These are phyloP conservation scores for Cylindrotheca closterium DNA, from an alignment of 108 stramenopile species.

Conservation along the genomic window DNA sequence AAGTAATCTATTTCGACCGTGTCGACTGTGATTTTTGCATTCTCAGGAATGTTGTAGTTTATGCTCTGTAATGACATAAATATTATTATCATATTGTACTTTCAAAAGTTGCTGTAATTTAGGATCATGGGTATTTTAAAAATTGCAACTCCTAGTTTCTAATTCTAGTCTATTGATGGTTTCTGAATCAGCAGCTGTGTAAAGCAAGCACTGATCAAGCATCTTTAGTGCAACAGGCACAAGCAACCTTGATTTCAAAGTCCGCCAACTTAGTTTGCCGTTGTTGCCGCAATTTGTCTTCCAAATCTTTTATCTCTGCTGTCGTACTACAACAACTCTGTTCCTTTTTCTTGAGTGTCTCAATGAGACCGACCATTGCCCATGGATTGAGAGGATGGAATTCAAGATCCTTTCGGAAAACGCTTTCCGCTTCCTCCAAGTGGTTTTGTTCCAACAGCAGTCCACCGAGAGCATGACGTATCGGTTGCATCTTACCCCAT, in stretches of 20 bases:
- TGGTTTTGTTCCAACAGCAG: constrained; percentile 75
- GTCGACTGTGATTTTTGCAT: too few species aligned
- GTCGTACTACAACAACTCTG: constrained; percentile 9
- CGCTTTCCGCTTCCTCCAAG: constrained; percentile 59
- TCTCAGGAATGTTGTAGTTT: too few species aligned
- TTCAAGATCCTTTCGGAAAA: constrained; percentile 74
- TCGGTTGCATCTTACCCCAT: constrained; percentile 92
- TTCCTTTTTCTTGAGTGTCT: constrained; percentile 37
- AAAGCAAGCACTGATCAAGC: too few species aligned
- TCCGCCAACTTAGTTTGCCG: constrained; percentile 57
- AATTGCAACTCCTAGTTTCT: too few species aligned
- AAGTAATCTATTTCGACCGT: background rate
- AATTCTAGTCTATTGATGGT: too few species aligned
- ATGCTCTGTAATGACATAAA: too few species aligned
- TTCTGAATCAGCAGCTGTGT: too few species aligned
- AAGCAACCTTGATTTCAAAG: constrained; percentile 63
- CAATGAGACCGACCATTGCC: constrained; percentile 72
- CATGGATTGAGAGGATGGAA: constrained; percentile 87
- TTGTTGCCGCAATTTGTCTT: constrained; percentile 37
- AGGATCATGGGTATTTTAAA: too few species aligned
- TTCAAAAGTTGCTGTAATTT: too few species aligned
- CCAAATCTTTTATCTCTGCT: constrained; percentile 41
- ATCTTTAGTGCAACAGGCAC: constrained; percentile 58
- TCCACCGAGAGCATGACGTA: constrained; percentile 85
- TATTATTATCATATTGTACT: too few species aligned